These are phyloP conservation scores for Circinella umbellata DNA, from an alignment of 371 early-diverging fungal genomes.

Conservation along the genomic window DNA sequence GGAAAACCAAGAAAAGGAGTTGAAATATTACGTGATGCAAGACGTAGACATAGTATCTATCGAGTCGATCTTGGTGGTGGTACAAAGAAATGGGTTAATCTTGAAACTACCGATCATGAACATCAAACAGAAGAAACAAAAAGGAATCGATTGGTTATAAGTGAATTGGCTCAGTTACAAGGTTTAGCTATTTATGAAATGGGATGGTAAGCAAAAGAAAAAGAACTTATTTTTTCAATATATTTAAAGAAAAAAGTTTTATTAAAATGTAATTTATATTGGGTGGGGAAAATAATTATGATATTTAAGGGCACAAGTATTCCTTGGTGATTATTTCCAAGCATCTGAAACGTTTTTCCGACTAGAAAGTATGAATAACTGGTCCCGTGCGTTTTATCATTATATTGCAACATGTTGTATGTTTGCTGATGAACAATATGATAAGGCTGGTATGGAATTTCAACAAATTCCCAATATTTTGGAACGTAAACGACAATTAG, in stretches of 20 bases:
- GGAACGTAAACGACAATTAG: slow-evolving; percentile 38
- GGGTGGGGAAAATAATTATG: not conserved
- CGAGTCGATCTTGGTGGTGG: slow-evolving; percentile 8
- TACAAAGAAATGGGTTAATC: slow-evolving; percentile 7
- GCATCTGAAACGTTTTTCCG: slow-evolving; percentile 55
- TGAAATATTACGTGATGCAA: slow-evolving; percentile 45
- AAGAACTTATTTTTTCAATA: not conserved
- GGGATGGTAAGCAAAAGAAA: slow-evolving; percentile 43
- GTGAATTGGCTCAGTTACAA: slow-evolving; percentile 44
- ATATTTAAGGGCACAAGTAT: slow-evolving; percentile 49
- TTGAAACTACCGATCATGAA: not conserved
- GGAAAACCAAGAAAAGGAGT: slow-evolving; percentile 47
- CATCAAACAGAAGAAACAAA: slow-evolving; percentile 9
- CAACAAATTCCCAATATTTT: slow-evolving; percentile 44
- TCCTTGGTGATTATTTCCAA: slow-evolving; percentile 56
- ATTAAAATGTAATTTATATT: no score
- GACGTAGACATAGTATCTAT: slow-evolving; percentile 27
- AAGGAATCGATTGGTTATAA: slow-evolving; percentile 16
- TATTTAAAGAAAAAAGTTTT: no score
- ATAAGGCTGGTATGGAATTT: slow-evolving; percentile 50
- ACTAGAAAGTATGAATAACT: slow-evolving; percentile 54
- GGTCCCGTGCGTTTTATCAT: slow-evolving; percentile 58
- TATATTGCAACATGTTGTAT: slow-evolving; percentile 60
- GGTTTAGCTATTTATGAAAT: slow-evolving; percentile 53
- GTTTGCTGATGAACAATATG: slow-evolving; percentile 57